Evolutionary conservation across 805 yeast genomes (phyloP), one percentile per base, ranked within the genome.

Genomic region (Scheffersomyces ergatensis): DNA sequence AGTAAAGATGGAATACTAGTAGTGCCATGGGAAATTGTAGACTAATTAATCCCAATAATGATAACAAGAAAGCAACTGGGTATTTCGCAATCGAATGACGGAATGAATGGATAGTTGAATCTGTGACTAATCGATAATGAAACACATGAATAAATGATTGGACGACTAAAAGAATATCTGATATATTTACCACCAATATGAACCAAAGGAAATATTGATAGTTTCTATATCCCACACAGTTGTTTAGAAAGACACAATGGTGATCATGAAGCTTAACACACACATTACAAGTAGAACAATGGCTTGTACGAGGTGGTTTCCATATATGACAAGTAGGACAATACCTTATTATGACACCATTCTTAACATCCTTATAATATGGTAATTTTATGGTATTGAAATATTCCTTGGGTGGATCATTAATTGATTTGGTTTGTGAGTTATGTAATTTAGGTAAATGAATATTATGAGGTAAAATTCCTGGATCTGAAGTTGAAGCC

Each of bases 241-340:
- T 68, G 47, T 68, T 68, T 37, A 87, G 55, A 78, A 85, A 80
- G 26, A 69, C 50, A 54, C 90, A 84, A 57, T 84, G 90, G 55
- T 84, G 92, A 51, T 88, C 96, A 50, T 78, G 83, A 36, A 75
- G 51, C 9, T 76, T 58, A 15, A 85, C 67, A 53, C 96, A 88
- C 6, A 69, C 67, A 46, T 78, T 78, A 61, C 96, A 87, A 2
- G 69, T 67, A 1, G 82, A 70, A 53, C 96, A 87, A 58, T 87
- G 96, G 45, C 68, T 61, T 15, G 67, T 63, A 39, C 95, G 62
- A 1, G 89, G 87, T 8, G 89, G 83, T 48, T 92, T 62, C 92
- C 95, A 86, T 13, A 69, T 58, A 40, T 67, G 72, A 45, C 76
- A 70, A 4, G 74, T 70, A 24, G 64, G 36, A 50, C 90, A 83